These are phyloP conservation scores for Tylopilus cervinicoccineus DNA, from an alignment of 768 basidiomycete species.

Conservation along the genomic window DNA sequence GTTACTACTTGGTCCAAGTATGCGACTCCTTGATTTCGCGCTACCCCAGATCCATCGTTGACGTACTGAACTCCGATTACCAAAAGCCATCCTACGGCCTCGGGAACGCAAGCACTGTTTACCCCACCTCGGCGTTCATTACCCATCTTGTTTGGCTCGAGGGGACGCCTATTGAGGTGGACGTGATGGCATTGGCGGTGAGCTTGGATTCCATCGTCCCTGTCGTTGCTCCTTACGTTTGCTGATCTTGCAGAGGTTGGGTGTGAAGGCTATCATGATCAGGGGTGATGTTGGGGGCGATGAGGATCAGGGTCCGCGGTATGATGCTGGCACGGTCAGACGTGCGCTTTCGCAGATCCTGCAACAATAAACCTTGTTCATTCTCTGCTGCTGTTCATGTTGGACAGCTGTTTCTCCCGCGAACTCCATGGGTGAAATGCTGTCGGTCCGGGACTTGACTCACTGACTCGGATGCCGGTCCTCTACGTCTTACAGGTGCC, in stretches of 20 bases:
- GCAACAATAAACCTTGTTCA: slow-evolving; percentile 1
- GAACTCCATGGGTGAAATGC: slow-evolving; percentile 4
- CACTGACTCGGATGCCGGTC: not conserved
- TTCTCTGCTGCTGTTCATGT: not conserved
- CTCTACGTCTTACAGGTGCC: not conserved
- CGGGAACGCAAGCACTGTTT: slow-evolving; percentile 56
- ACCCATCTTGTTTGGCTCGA: slow-evolving; percentile 81
- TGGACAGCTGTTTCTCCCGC: slow-evolving; percentile 2
- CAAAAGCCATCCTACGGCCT: slow-evolving; percentile 47
- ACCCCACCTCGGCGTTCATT: slow-evolving; percentile 76
- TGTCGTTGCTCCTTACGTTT: slow-evolving; percentile 2
- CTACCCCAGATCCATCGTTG: slow-evolving; percentile 54
- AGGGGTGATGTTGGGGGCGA: slow-evolving; percentile 23
- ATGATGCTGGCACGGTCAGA: slow-evolving; percentile 44
- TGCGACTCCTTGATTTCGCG: slow-evolving; percentile 6
- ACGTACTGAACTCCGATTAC: slow-evolving; percentile 65
- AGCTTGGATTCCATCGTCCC: slow-evolving; percentile 20
- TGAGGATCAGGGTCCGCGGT: slow-evolving; percentile 32
- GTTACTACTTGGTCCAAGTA: slow-evolving; percentile 2
- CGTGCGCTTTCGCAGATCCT: slow-evolving; percentile 38
- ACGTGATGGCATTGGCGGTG: slow-evolving; percentile 59
- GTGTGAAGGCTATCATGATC: slow-evolving; percentile 56
- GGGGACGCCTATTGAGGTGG: slow-evolving; percentile 58
- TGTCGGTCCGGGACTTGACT: not conserved
- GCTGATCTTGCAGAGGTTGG: slow-evolving; percentile 41